phyloP scores from a whole-genome alignment of 108 stramenopile genomes.

The Chaetoceros muelleri region DNA sequence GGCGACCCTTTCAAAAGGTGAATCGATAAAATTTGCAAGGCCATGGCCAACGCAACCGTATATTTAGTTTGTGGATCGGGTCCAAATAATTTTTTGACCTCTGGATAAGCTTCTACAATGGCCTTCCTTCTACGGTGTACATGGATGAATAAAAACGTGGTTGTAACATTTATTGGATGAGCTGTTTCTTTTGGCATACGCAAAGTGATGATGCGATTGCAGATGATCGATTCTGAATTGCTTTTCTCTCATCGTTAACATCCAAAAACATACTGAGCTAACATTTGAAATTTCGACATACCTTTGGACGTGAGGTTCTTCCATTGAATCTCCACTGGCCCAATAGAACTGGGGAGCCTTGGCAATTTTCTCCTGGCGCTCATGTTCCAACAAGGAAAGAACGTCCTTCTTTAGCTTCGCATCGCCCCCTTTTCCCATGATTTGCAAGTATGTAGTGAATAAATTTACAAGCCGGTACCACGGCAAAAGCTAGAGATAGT shows the following conservation, averaged over 20 bases:
- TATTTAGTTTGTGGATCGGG: constrained; percentile 56
- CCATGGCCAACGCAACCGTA: constrained; percentile 36
- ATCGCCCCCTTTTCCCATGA: constrained; percentile 13
- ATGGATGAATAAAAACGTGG: not conserved
- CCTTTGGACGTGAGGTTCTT: constrained; percentile 43
- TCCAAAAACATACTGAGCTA: not conserved
- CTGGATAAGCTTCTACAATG: constrained; percentile 68
- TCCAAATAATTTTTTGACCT: constrained; percentile 77
- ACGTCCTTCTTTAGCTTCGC: not conserved
- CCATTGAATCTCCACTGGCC: constrained; percentile 21
- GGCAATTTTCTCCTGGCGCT: constrained; percentile 18
- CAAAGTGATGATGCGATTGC: constrained; percentile 2
- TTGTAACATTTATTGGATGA: too few relatives aligned
- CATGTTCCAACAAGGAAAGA: constrained; percentile 13
- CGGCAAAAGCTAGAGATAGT: too few relatives aligned
- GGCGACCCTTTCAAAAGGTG: constrained; percentile 46
- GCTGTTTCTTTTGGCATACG: too few relatives aligned
- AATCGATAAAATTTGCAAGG: constrained; percentile 42
- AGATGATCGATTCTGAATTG: too few relatives aligned
- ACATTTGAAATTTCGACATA: constrained; percentile 13
- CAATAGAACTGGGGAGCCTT: constrained; percentile 28
- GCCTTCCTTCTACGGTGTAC: constrained; percentile 36
- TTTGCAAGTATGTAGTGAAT: too few relatives aligned
- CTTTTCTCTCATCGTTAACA: not conserved
- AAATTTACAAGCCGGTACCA: too few relatives aligned